Percentiles rank a stretch among this genome's conserved stretches.
Conservation (phyloP, 768 basidiomycete species). For the Mycena belliarum region DNA sequence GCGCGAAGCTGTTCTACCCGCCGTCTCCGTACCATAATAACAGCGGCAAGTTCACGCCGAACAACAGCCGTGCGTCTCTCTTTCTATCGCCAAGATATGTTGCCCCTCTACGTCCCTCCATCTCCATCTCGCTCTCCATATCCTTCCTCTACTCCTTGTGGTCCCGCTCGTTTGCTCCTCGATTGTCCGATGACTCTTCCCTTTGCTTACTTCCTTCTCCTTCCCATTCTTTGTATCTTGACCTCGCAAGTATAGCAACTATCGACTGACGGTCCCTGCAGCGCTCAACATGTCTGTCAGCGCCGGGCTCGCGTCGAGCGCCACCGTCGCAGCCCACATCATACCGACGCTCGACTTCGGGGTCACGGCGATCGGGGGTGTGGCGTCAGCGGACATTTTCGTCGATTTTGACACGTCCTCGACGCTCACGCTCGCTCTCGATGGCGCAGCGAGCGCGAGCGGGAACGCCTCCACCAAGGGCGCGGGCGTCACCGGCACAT, state of each 20-base stretch:
- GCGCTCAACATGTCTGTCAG: slow-evolving; percentile 37
- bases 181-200: no score
- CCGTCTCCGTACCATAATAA: slow-evolving; percentile 24
- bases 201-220: no score
- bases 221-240: no score
- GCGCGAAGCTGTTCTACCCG: slow-evolving; percentile 40
- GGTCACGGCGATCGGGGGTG: slow-evolving; percentile 24
- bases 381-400: slow-evolving; percentile 18
- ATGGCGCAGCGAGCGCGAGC: slow-evolving; percentile 11
- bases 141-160: no score
- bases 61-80: slow-evolving; percentile 33
- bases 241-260: no score
- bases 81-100: no score
- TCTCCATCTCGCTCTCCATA: background rate
- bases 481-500: slow-evolving; percentile 1
- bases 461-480: background rate
- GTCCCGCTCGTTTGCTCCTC: no score
- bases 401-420: slow-evolving; percentile 32
- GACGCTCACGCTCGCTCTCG: slow-evolving; percentile 26
- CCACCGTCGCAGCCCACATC: slow-evolving; percentile 35
- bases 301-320: slow-evolving; percentile 30
- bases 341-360: slow-evolving; percentile 39
- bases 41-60: slow-evolving; percentile 30
- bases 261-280: slow-evolving; percentile 1
- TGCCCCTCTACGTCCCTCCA: background rate